Evolutionary conservation across 1,139 yeast genomes (phyloP).

Genomic region (Saccharomyces uvarum): DNA sequence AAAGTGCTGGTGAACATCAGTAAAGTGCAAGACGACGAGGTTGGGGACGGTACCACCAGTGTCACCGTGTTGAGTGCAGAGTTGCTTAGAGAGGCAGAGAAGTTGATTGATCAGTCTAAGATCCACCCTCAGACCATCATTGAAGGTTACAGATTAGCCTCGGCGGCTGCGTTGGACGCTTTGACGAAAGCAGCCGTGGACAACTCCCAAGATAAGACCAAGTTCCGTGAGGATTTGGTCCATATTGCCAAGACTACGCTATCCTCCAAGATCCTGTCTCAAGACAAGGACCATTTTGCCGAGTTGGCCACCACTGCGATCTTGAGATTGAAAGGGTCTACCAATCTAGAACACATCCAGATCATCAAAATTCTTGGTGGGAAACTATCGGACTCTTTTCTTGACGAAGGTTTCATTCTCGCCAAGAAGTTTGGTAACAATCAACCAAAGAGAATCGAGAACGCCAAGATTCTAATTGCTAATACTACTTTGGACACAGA

Average conservation of each 20-base stretch:
- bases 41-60: slow-evolving; percentile 99
- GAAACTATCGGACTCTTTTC: slow-evolving; percentile 78
- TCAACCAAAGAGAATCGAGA: slow-evolving; percentile 78
- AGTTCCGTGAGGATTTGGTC: slow-evolving; percentile 69
- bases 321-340: slow-evolving; percentile 81
- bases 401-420: slow-evolving; percentile 91
- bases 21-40: slow-evolving; percentile 96
- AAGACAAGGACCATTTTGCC: slow-evolving; percentile 85
- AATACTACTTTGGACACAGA: slow-evolving; percentile 97
- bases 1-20: slow-evolving; percentile 92
- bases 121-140: slow-evolving; percentile 97
- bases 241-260: slow-evolving; percentile 90
- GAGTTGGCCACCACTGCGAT: slow-evolving; percentile 92
- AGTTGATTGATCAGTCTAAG: slow-evolving; percentile 73
- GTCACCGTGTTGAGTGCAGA: slow-evolving; percentile 92
- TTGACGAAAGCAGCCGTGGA: slow-evolving; percentile 73
- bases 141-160: slow-evolving; percentile 89
- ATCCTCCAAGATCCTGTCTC: slow-evolving; percentile 88
- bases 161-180: slow-evolving; percentile 74
- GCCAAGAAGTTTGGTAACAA: slow-evolving; percentile 89
- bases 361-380: slow-evolving; percentile 93
- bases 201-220: slow-evolving; percentile 51
- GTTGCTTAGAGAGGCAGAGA: slow-evolving; percentile 89
- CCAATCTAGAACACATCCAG: slow-evolving; percentile 92
- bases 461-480: slow-evolving; percentile 85